Conservation (phyloP, 108 stramenopile genomes). For the Nitzschia palea region DNA sequence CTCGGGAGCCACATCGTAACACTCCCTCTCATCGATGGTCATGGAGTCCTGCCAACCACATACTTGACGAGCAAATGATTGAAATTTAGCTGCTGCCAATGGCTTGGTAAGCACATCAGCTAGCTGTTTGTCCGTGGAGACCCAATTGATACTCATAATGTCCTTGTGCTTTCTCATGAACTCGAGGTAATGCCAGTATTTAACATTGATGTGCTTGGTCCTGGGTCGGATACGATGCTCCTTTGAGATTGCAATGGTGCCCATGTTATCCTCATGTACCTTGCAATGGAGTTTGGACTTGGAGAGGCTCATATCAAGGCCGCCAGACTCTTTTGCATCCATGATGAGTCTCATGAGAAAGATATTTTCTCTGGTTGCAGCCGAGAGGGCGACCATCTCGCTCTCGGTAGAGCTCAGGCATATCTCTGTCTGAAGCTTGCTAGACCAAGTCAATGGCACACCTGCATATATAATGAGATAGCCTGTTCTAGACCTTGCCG, state of each 20-base stretch:
- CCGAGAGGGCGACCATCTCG: constrained; percentile 2
- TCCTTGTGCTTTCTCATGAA: constrained; percentile 11
- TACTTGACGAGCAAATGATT: background rate
- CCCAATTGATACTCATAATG: background rate
- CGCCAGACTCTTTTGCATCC: background rate
- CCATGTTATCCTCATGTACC: constrained; percentile 45
- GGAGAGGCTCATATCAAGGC: background rate
- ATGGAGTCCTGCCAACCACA: constrained; percentile 9
- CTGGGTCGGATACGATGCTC: constrained; percentile 7
- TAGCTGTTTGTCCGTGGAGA: constrained; percentile 1
- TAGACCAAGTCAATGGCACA: constrained; percentile 14
- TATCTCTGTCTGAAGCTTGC: constrained; percentile 36
- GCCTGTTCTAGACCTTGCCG: constrained; percentile 32
- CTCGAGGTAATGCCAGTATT: constrained; percentile 42
- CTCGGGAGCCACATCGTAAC: no score
- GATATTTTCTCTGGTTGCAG: constrained; percentile 5
- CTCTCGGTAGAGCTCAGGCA: constrained; percentile 4
- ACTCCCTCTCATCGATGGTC: constrained; percentile 12
- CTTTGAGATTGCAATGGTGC: constrained; percentile 16
- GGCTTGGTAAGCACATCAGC: constrained; percentile 15
- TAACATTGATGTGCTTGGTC: constrained; percentile 44
- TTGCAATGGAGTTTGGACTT: background rate
- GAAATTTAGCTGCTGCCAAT: background rate
- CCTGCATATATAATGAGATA: constrained; percentile 21
- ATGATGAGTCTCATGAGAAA: background rate